Evolutionary conservation across 306 rosid species (phyloP).

Genomic region (Prosopis cineraria): DNA sequence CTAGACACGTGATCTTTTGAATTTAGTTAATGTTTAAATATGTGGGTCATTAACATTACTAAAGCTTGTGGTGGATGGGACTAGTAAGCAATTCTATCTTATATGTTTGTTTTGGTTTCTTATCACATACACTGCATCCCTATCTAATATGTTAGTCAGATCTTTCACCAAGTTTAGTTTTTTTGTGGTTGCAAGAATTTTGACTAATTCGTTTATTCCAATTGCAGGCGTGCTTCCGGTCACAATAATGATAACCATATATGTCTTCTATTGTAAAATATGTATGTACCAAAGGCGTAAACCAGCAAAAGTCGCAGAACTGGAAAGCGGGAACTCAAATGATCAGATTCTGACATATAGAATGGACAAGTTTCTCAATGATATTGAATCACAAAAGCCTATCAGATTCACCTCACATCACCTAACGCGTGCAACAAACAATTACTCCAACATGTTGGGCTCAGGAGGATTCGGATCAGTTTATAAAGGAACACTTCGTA

Average conservation of each 20-base stretch:
- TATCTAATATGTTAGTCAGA: no score
- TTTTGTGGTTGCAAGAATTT: background rate
- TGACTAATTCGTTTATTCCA: background rate
- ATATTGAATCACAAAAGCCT: constrained; percentile 35
- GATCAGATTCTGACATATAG: background rate
- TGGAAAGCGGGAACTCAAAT: background rate
- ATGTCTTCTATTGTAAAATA: background rate
- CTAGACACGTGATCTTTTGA: no score
- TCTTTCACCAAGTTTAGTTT: no score
- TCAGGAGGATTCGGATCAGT: constrained; percentile 44
- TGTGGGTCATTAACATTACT: no score
- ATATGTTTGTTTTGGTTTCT: no score
- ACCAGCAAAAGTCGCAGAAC: background rate
- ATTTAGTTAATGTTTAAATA: no score
- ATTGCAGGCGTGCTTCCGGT: background rate
- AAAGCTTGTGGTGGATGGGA: no score
- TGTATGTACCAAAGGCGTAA: background rate
- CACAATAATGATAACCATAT: background rate
- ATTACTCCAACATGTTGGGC: constrained; percentile 32
- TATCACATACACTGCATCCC: no score
- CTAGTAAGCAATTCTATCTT: no score
- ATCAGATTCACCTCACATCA: constrained; percentile 35
- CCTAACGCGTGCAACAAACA: constrained; percentile 28
- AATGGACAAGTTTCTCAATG: constrained; percentile 32
- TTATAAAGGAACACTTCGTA: constrained; percentile 29